Base-by-base conservation (phyloP, 2,329 filamentous ascomycete species). In the Epichloe hybrida region DNA sequence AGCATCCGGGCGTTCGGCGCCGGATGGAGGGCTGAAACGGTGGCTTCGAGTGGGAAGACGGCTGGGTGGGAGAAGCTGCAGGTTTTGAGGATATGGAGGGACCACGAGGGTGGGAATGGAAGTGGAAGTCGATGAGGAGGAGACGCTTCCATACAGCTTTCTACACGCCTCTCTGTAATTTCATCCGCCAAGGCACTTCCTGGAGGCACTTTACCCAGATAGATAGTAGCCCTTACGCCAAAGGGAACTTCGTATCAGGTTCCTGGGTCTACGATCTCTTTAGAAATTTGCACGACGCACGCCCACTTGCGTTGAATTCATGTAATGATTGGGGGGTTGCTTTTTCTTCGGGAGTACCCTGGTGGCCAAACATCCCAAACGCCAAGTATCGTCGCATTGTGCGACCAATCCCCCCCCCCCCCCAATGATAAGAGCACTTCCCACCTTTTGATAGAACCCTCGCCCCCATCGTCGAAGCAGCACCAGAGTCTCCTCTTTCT, bases 11-110 rank as follows among this genome's bases (percentile, higher is more conserved):
- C 56, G 3, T 80, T 85, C 13, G 70, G 70, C 0, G 53, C 59
- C 0, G 64, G 59, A 23, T 97, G 91, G 93, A 74, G 66, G 54
- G 87, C 80, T 9, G 81, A 89, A 64, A 87, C 79, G 17, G 89
- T 95, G 4, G 84, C 86, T 7, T 77, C 75, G 50, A 96, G 88
- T 66, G 91, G 91, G 46, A 88, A 84, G 72, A 81, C 85, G 66
- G 91, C 86, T 34, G 93, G 93, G 0, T 95, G 91, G 90, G 93
- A 98, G 72, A 94, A 86, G 70, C 72, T 98, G 66, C 84, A 89
- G 62, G 85, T 98, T 59, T 72, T 97, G 58, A 80, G 90, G 63
- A 86, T 95, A 63, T 95, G 88, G 86, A 79, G 80, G 60, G 72
- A 72, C 39, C 52, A 31, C 3, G 27, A 31, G 27, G 27, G 9